These are phyloP conservation scores for Astraeus odoratus DNA, from an alignment of 768 basidiomycete genomes.

Conservation along the genomic window DNA sequence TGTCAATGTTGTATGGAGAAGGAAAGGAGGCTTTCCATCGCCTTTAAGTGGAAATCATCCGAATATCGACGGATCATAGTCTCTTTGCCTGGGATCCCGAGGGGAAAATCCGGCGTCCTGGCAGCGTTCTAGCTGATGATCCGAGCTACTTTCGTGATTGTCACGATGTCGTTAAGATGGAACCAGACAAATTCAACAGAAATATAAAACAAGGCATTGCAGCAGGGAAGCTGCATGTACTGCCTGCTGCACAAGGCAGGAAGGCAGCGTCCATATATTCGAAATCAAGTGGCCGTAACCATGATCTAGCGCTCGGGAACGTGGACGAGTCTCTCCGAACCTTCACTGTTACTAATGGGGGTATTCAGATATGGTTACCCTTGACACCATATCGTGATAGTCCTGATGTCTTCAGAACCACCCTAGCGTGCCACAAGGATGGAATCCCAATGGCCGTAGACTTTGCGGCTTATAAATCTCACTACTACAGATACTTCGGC, in stretches of 20 bases:
- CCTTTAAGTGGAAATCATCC: slow-evolving; percentile 5
- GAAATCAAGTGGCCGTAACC: too few species aligned
- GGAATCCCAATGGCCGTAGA: background rate
- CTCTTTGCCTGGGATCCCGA: slow-evolving; percentile 4
- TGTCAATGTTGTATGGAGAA: slow-evolving; percentile 13
- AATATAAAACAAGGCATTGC: background rate
- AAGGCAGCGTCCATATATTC: too few species aligned
- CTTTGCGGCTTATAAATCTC: background rate
- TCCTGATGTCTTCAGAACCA: background rate
- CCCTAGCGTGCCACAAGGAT: background rate
- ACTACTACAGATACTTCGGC: background rate
- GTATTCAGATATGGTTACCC: background rate
- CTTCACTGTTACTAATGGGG: background rate
- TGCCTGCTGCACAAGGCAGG: background rate
- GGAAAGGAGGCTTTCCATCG: slow-evolving; percentile 8
- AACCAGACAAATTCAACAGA: background rate
- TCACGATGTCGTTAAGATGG: background rate
- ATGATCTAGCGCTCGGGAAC: too few species aligned
- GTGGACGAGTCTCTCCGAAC: background rate
- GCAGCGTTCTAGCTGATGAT: background rate
- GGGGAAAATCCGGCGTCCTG: background rate
- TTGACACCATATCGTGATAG: background rate
- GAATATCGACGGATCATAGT: background rate
- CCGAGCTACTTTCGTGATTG: background rate
- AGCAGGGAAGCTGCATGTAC: background rate